Conservation (phyloP, 306 rosid species). For the Astragalus glycyphyllos region DNA sequence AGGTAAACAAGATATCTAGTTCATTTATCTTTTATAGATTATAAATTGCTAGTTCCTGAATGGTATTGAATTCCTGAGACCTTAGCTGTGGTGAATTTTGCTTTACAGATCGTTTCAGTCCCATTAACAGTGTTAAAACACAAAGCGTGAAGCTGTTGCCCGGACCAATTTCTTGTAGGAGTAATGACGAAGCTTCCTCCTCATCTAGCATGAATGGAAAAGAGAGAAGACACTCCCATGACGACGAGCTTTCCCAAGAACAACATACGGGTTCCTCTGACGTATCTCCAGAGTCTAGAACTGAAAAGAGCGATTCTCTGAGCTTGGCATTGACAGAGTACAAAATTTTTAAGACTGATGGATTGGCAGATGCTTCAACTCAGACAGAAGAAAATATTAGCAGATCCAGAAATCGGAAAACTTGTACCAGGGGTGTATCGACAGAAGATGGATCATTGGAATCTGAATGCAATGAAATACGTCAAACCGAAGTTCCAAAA, state of each 20-base stretch:
- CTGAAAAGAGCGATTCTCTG: constrained; percentile 63
- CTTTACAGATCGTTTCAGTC: constrained; percentile 71
- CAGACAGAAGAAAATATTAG: constrained; percentile 83
- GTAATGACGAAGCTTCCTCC: constrained; percentile 83
- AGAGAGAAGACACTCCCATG: constrained; percentile 72
- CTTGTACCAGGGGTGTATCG: constrained; percentile 94
- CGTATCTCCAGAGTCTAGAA: constrained; percentile 77
- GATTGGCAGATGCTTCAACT: constrained; percentile 90
- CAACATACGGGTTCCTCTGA: constrained; percentile 65
- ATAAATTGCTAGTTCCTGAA: neutral
- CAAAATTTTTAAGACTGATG: constrained; percentile 81
- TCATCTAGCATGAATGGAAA: constrained; percentile 93
- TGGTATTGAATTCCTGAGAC: constrained; percentile 10
- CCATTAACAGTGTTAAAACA: constrained; percentile 58
- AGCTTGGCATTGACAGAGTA: constrained; percentile 92
- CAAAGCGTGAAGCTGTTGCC: constrained; percentile 79
- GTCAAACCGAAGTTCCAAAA: constrained; percentile 52
- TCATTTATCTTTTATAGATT: constrained; percentile 23
- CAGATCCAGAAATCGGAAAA: constrained; percentile 60
- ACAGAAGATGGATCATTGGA: constrained; percentile 79
- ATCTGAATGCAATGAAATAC: constrained; percentile 56
- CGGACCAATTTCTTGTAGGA: constrained; percentile 70
- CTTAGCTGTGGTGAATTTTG: constrained; percentile 33
- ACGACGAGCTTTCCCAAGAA: constrained; percentile 74
- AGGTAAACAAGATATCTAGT: constrained; percentile 52